Base-by-base conservation (phyloP, 2,329 filamentous ascomycete genomes). In the Colletotrichum caudatum region DNA sequence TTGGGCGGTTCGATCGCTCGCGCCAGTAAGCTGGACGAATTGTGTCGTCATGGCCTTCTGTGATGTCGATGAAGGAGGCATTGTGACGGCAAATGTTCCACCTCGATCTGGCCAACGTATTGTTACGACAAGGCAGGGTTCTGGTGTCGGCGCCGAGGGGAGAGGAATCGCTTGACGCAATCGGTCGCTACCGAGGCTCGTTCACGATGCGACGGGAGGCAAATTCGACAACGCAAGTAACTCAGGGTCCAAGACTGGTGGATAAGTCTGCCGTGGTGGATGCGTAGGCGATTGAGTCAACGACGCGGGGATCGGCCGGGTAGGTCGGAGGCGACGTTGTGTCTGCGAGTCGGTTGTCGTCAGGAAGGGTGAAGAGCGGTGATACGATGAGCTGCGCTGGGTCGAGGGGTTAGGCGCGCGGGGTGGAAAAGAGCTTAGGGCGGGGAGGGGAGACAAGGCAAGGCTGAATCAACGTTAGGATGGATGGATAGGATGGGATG, bases 1-100 rank as follows among this genome's bases (percentile, higher is more conserved):
- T 69, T 80, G 78, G 46, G 85, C 85, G 44, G 78, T 80, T 71
- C 83, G 82, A 64, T 85, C 85, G 20, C 79, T 78, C 20, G 82
- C 80, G 44, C 84, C 84, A 14, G 85, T 87, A 58, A 83, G 75
- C 61, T 78, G 74, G 61, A 82, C 76, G 74, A 87, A 87, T 76
- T 85, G 80, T 61, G 77, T 74, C 71, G 82, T 77, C 74, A 83
- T 69, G 51, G 78, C 76, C 79, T 82, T 84, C 75, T 86, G 81
- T 73, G 82, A 80, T 59, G 81, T 74, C 46, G 81, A 79, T 56
- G 78, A 76, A 41, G 81, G 80, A 69, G 82, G 78, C 82, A 84
- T 83, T 64, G 63, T 77, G 50, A 60, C 44, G n/a, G 53, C 44
- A 16, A 26, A 39, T 23, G 23, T 53, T 54, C 57, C 46, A 51